A percentile compares a stretch with the other conserved stretches of the same genome.
Evolutionary conservation across 2,329 filamentous ascomycete species (phyloP).

Genomic region (Trichophyton benhamiae): DNA sequence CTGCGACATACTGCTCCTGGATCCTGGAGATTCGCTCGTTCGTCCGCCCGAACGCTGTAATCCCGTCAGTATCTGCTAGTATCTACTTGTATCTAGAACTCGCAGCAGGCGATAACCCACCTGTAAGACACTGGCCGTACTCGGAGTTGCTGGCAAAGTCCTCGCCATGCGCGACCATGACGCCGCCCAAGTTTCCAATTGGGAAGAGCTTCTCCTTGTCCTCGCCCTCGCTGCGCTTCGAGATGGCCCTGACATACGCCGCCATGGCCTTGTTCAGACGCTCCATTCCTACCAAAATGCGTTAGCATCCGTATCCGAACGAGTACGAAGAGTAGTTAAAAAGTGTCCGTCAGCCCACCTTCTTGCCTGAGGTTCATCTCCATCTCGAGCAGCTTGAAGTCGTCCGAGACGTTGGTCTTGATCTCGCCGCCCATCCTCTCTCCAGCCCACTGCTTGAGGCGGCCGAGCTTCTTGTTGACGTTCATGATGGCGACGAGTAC

Average conservation of each 20-base stretch:
- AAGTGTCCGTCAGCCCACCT: constrained; percentile 41
- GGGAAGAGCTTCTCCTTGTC: constrained; percentile 81
- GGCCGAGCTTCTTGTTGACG: constrained; percentile 78
- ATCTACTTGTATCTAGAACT: too few species aligned
- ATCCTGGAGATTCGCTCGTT: constrained; percentile 78
- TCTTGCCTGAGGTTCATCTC: constrained; percentile 86
- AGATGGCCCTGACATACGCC: constrained; percentile 74
- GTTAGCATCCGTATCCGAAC: background rate
- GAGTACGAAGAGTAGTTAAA: background rate
- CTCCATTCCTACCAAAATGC: constrained; percentile 59
- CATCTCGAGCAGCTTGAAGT: constrained; percentile 78
- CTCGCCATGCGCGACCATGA: constrained; percentile 80
- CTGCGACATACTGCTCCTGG: constrained; percentile 69
- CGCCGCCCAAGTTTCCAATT: constrained; percentile 64
- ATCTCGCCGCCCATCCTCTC: constrained; percentile 90
- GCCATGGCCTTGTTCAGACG: constrained; percentile 77
- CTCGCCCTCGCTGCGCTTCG: constrained; percentile 69
- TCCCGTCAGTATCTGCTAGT: background rate
- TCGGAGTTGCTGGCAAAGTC: constrained; percentile 87
- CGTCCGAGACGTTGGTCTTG: constrained; percentile 75
- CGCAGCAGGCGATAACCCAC: constrained; percentile 25
- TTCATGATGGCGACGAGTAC: constrained; percentile 35
- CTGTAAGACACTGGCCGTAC: constrained; percentile 73
- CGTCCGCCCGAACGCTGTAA: constrained; percentile 60
- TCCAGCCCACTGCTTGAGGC: constrained; percentile 94